Evolutionary conservation across 192 early-diverging fungal species (phyloP), one percentile per base, ranked within the genome.

Genomic region (Coemansia sp.): DNA sequence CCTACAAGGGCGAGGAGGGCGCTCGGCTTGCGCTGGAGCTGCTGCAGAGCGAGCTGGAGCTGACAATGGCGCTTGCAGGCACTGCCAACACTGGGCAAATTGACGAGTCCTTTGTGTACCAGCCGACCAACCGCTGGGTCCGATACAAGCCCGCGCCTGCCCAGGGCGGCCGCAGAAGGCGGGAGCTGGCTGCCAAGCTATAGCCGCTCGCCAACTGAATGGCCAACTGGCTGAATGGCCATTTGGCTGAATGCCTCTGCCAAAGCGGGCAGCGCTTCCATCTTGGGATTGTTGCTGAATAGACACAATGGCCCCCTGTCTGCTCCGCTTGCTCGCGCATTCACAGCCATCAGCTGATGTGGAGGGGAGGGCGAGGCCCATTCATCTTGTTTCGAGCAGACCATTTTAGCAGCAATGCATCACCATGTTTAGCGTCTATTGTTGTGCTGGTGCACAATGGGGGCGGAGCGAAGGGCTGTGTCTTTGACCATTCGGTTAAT

Each of bases 1-100:
- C 46, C 56, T 91, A 69, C 86, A 90, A 96, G 70, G 96, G 96
- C 15, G 86, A 93, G 34, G 58, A 66, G 13, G 96, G 96, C 53
- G 96, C 90, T 21, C 79, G 88, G 35, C 60, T 75, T 14, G 79
- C 86, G 23, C 60, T 98, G 21, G 80, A 88, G 37, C 62, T 97
- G 39, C 74, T 94, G 59, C 81, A 86, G 54, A 88, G 88, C 52
- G 96, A 96, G 68, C 67, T 98, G 32, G 89, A 90, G 53, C 82
- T 90, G 65, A 79, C 81, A 8, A 94, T 94, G 90, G 77, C 81
- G 38, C 60, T 94, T 14, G 55, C 83, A 18, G 91, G 91, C 38
- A 82, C 79, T n/a, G 77, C 69, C 15, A 74, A 53, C n/a, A 58
- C 93, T 25, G 51, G 42, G 3, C 83, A 91, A 32, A 90, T 93